Base-by-base conservation (phyloP, 108 stramenopile species). In the Nitzschia sp. region DNA sequence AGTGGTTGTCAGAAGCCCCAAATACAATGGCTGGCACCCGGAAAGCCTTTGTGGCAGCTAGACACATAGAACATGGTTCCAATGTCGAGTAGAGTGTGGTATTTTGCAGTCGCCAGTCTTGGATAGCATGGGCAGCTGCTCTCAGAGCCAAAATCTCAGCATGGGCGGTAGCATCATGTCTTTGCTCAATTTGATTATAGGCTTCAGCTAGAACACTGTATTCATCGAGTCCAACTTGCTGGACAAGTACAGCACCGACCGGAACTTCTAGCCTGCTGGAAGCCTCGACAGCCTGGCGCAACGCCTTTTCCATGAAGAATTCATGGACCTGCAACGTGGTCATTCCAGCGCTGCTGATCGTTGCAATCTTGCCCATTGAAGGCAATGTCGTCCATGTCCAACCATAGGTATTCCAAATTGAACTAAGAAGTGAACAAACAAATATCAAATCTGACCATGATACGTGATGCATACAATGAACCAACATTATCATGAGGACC, bases 21-120 rank as follows among this genome's bases (percentile, higher is more conserved):
- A 90, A 95, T 9, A 95, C 91, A 22, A 95, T 74, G 17, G 76
- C 53, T 34, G 79, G 66, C 1, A 92, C 69, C 12, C 95, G 90
- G 67, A 95, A 95, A n/a, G 84, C 87, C 62, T 91, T 90, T 26
- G 77, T 74, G 3, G 95, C 89, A 10, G 91, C 75, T 51, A 95
- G 60, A 67, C 95, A 95, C 80, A 93, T 87, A 40, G 89, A 81
- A 61, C 95, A 95, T 7, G 95, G 95, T 67, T 95, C 95, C 44
- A 95, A 69, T 3, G 95, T 93, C 8, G 79, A 78, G 65, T 95
- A 95, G 26, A 95, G 71, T 24, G 87, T 93, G 6, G 78, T 73
- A 65, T 90, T 84, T 61, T 57, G 75, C 48, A 88, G 78, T 26
- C 95, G 77, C 95, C 95, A 95, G 61, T 93, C 90, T 38, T 57